Evolutionary conservation across 345 rosid species (phyloP), one percentile per base, ranked within the genome.

Genomic region (Eucalyptus cladocalyx): DNA sequence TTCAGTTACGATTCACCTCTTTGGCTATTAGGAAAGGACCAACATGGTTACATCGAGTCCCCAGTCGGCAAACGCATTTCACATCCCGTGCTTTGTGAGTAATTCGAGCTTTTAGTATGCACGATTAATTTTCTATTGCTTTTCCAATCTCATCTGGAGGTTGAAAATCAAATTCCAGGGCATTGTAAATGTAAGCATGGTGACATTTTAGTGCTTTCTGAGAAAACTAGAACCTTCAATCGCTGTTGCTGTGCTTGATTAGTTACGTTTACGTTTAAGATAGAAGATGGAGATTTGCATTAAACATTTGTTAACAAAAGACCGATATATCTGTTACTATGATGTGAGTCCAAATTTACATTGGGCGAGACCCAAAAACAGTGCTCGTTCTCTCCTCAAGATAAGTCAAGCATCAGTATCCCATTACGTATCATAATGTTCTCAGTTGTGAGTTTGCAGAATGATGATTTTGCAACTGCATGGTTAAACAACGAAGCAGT

Each of bases 401-500:
- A 37, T 5, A 76, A 37, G 83, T 76, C 28, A 37, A 76, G 83
- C 45, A 72, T 37, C 4, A 3, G 16, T 37, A 37, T 76, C 42
- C 45, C 24, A 21, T 21, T 76, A 3, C 47, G 5, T 76, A 17
- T 24, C 45, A 37, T 76, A 19, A 87, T 56, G 23, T 80, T 43
- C 24, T 60, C 7, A 23, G 13, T 23, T 50, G 51, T 49, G 76
- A 80, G 30, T 60, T 26, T 86, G 80, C 91, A 95, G 95, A 89
- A 91, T 32, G 96, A 95, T 86, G 93, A 91, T 53, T 88, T 93
- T 13, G 95, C 95, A 7, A 92, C 89, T 2, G 43, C 65, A 18
- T 95, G 95, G 97, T 87, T 95, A 18, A 93, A 95, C 19, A 93
- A 94, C 42, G 92, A 89, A 88, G 69, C 91, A 40, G 94, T 95